A percentile compares a stretch with the other conserved stretches of the same genome.
Evolutionary conservation across 2,329 filamentous ascomycete genomes (phyloP).

Genomic region (Aureobasidium subglaciale): DNA sequence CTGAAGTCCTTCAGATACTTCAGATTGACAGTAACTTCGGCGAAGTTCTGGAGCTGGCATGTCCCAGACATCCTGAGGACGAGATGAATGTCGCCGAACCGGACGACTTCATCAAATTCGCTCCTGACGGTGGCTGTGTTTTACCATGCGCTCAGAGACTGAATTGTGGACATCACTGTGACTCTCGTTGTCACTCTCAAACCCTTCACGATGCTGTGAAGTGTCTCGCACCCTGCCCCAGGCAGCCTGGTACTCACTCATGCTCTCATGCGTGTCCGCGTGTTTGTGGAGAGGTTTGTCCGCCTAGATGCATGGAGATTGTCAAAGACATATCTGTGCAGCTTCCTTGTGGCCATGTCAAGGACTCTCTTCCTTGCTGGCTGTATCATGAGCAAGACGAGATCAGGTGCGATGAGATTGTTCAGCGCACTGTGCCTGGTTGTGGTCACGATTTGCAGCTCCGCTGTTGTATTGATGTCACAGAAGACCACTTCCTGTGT

Average conservation of each 20-base stretch:
- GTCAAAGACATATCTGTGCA: constrained; percentile 24
- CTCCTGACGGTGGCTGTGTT: constrained; percentile 57
- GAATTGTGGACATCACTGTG: constrained; percentile 40
- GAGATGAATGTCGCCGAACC: constrained; percentile 45
- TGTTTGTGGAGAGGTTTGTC: constrained; percentile 32
- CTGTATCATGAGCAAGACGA: constrained; percentile 35
- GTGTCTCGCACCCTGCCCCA: constrained; percentile 36
- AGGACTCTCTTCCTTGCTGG: constrained; percentile 22
- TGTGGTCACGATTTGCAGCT: constrained; percentile 51
- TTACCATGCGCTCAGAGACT: constrained; percentile 42
- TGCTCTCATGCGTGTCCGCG: constrained; percentile 39
- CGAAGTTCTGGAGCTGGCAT: constrained; percentile 46
- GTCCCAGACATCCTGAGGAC: constrained; percentile 52
- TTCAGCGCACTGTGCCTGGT: constrained; percentile 44
- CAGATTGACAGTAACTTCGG: constrained; percentile 42
- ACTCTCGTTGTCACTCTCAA: constrained; percentile 39
- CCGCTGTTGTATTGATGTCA: constrained; percentile 45
- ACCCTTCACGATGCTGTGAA: constrained; percentile 35
- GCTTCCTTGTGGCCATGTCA: constrained; percentile 26
- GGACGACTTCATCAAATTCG: constrained; percentile 50
- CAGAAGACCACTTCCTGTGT: constrained; percentile 40
- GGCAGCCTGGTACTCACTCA: constrained; percentile 23
- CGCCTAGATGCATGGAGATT: constrained; percentile 14
- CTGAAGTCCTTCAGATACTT: constrained; percentile 49
- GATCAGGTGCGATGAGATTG: constrained; percentile 44